Conservation (phyloP, 2,329 filamentous ascomycete species). For the Trichoderma sp. region DNA sequence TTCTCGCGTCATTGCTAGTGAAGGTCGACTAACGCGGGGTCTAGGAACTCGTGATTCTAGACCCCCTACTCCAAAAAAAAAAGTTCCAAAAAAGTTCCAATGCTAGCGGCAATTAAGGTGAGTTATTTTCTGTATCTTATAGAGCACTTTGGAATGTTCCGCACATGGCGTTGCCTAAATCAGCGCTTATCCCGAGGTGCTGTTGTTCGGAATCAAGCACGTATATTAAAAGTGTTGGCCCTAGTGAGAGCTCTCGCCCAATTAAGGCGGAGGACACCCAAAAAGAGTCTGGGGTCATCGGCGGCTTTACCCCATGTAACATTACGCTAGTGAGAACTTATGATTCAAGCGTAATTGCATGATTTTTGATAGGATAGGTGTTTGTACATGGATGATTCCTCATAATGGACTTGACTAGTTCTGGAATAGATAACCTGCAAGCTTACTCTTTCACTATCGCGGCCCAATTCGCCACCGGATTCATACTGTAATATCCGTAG, state of each 20-base stretch:
- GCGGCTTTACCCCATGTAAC: not conserved
- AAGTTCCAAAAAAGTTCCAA: slow-evolving; percentile 6
- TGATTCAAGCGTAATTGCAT: not conserved
- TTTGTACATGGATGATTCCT: not conserved
- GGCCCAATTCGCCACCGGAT: not conserved
- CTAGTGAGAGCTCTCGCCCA: not conserved
- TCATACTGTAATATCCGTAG: not conserved
- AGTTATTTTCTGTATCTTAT: slow-evolving; percentile 4
- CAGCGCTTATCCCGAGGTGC: slow-evolving; percentile 6
- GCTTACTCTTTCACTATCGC: not conserved
- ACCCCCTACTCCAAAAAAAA: not conserved
- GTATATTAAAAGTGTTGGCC: not conserved
- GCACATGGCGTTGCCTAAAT: slow-evolving; percentile 1
- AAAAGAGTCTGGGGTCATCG: not conserved
- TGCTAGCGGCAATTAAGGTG: not conserved
- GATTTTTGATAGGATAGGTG: not conserved
- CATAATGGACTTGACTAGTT: not conserved
- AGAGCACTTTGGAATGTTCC: slow-evolving; percentile 7
- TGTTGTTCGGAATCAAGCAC: not conserved
- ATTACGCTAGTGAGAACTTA: not conserved
- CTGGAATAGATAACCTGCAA: not conserved
- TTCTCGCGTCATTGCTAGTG: not conserved
- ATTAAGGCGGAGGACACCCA: not conserved
- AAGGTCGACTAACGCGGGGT: not conserved
- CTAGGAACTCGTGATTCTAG: slow-evolving; percentile 11